These are phyloP conservation scores for Trichosanthes cucumerina DNA, from an alignment of 306 rosid genomes.

Conservation along the genomic window DNA sequence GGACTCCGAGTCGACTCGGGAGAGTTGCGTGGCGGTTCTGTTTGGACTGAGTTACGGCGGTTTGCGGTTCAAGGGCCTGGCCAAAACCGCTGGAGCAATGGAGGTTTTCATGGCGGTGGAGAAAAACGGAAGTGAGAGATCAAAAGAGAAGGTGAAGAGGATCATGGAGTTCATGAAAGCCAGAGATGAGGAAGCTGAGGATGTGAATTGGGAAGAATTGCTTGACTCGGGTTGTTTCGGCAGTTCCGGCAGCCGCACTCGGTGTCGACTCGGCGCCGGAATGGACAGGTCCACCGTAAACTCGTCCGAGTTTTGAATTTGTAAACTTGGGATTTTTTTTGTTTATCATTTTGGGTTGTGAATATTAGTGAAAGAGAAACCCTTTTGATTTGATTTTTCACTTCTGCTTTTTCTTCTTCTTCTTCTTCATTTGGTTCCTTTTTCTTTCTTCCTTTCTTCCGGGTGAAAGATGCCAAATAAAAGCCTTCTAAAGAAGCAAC, in stretches of 20 bases:
- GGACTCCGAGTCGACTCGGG: slow-evolving; percentile 28
- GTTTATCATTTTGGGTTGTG: neutral
- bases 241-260: slow-evolving; percentile 16
- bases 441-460: neutral
- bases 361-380: neutral
- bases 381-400: neutral
- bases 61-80: slow-evolving; percentile 70
- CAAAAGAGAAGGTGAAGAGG: slow-evolving; percentile 42
- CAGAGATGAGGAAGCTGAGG: slow-evolving; percentile 40
- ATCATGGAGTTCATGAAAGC: slow-evolving; percentile 45
- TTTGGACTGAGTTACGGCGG: slow-evolving; percentile 62
- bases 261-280: slow-evolving; percentile 3
- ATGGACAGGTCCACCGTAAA: slow-evolving; percentile 19
- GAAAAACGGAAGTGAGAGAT: slow-evolving; percentile 38
- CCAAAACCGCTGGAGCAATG: slow-evolving; percentile 34
- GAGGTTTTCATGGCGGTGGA: slow-evolving; percentile 50
- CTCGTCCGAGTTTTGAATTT: slow-evolving; percentile 26
- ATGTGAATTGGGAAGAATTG: slow-evolving; percentile 66
- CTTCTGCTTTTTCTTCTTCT: neutral
- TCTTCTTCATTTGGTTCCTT: neutral
- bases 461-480: neutral
- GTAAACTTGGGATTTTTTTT: slow-evolving; percentile 3
- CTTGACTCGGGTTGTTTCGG: slow-evolving; percentile 40
- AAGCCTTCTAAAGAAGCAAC: slow-evolving; percentile 2
- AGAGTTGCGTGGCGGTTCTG: slow-evolving; percentile 51